Conservation (phyloP, 108 stramenopile genomes). For the Nannochloropsis salina region DNA sequence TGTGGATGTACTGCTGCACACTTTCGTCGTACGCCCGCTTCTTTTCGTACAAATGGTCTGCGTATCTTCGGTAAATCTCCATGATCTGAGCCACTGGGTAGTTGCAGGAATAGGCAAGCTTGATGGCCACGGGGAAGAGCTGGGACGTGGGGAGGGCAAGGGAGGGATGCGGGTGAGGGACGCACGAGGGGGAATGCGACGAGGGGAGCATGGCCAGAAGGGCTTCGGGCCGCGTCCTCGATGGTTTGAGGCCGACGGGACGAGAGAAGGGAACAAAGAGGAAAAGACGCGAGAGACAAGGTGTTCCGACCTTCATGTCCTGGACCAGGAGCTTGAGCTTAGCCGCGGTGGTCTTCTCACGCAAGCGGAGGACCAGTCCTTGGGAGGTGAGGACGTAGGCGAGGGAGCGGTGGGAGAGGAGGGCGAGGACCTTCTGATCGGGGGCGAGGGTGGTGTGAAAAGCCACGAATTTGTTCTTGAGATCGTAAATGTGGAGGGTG, state of each 20-base stretch:
- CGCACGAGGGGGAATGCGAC: not conserved
- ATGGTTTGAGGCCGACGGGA: not conserved
- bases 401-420: conserved; percentile 21
- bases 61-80: conserved; percentile 72
- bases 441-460: conserved; percentile 29
- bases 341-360: conserved; percentile 72
- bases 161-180: not conserved
- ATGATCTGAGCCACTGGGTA: conserved; percentile 56
- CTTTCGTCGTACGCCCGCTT: conserved; percentile 78
- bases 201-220: no score
- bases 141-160: conserved; percentile 26
- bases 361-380: conserved; percentile 70
- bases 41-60: conserved; percentile 78
- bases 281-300: not conserved
- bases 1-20: conserved; percentile 84
- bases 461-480: conserved; percentile 45
- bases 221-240: no score
- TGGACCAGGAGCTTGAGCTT: conserved; percentile 77
- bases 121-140: conserved; percentile 80
- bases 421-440: conserved; percentile 24
- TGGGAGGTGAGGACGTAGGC: conserved; percentile 44
- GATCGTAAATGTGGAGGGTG: conserved; percentile 24
- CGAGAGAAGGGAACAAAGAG: not conserved
- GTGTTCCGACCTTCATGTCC: conserved; percentile 44
- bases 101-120: conserved; percentile 60